Base-by-base conservation (phyloP, 2,329 filamentous ascomycete genomes). In the Trichoderma citrinoviride region DNA sequence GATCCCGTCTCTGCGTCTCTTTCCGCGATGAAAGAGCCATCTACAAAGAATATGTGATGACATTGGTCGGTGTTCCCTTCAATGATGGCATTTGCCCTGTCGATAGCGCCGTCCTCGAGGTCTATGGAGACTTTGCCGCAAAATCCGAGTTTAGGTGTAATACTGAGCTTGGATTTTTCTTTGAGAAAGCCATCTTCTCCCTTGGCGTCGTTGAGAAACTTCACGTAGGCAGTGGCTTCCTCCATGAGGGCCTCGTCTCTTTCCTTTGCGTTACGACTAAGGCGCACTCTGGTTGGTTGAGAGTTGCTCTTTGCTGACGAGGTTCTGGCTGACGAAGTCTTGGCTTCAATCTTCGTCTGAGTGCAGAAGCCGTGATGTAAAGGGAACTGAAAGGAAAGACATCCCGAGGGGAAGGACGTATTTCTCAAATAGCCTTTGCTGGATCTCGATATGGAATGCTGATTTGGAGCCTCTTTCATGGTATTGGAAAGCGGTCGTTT, bases 131-230 rank as follows among this genome's bases (percentile, higher is more conserved):
- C 7, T 1, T 41, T 2, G 15, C 47, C 60, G 41, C 3, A 41
- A 8, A 63, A 46, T 5, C 14, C 21, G 14, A 43, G 15, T 8
- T 44, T 1, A 8, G n/a, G 3, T 8, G 47, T 29, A 12, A n/a
- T 14, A n/a, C n/a, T 7, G 10, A 23, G 12, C 3, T 23, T 8
- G 19, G 3, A 10, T 17, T 14, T 19, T 17, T 52, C 37, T 17
- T 5, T 23, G 2, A 25, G n/a, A 27, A 19, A 14, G 37, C 29
- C 10, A n/a, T 19, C 0, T 2, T 17, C 19, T 50, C 27, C 12
- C 2, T n/a, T 29, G 5, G 2, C 0, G n/a, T 1, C 21, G 6
- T 5, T 15, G 25, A n/a, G 5, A n/a, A 12, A 14, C 3, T 52
- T 23, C 2, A 17, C n/a, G 4, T 41, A 25, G 23, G 8, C 8